These are phyloP conservation scores for Wickerhamiella occidentalis DNA, from an alignment of 805 yeast genomes.

Conservation along the genomic window DNA sequence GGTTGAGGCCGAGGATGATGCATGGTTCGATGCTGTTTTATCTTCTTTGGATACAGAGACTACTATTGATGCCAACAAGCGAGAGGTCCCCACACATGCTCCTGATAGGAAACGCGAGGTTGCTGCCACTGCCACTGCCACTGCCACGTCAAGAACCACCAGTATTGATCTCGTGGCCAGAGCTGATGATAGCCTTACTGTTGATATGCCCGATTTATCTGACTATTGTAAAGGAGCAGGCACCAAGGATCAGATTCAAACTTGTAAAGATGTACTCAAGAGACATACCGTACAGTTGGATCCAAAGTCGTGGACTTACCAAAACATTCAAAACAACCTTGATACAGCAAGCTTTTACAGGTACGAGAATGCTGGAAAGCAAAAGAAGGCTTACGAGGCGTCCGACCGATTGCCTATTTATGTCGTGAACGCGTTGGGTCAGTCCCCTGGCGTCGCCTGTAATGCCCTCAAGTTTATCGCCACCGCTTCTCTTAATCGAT, in stretches of 20 bases:
- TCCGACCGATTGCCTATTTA: background rate
- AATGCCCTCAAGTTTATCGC: background rate
- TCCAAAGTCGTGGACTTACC: background rate
- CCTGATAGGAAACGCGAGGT: too few species aligned
- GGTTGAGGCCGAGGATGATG: background rate
- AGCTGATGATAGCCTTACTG: too few species aligned
- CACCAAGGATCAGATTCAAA: background rate
- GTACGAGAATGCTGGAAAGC: background rate
- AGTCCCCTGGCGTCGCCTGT: background rate
- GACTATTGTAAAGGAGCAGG: background rate
- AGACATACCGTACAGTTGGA: background rate
- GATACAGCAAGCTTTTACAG: background rate
- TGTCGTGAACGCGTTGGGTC: background rate
- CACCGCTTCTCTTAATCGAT: too few species aligned
- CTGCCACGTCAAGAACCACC: too few species aligned
- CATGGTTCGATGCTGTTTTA: background rate
- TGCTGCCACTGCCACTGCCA: too few species aligned
- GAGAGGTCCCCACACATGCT: too few species aligned
- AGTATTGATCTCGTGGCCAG: too few species aligned
- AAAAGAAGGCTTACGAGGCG: too few species aligned
- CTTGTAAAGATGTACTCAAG: background rate
- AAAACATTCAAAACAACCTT: background rate
- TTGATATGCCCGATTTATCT: background rate
- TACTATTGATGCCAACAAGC: too few species aligned
- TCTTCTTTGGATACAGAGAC: too few species aligned